Evolutionary conservation across 495 filamentous ascomycete genomes (phyloP).

Genomic region (Rhizodiscina lignyota): DNA sequence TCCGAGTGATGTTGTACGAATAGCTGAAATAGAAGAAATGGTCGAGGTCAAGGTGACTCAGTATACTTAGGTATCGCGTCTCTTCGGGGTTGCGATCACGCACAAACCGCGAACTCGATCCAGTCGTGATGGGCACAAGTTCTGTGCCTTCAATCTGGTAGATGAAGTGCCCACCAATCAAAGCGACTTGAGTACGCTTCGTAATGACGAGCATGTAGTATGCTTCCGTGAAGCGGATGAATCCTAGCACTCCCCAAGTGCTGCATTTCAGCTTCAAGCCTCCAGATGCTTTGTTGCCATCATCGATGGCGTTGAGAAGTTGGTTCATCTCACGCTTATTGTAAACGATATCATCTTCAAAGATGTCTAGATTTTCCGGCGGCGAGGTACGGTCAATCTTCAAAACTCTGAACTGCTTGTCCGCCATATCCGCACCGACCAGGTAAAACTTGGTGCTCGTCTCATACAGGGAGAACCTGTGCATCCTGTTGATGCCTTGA

Average conservation of each 20-base stretch:
- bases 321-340: constrained; percentile 85
- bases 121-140: constrained; percentile 63
- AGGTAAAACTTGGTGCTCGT: constrained; percentile 86
- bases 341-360: constrained; percentile 90
- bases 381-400: constrained; percentile 87
- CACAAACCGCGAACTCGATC: constrained; percentile 45
- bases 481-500: constrained; percentile 69
- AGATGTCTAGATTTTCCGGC: constrained; percentile 61
- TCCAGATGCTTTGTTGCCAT: constrained; percentile 85
- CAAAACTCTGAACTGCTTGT: constrained; percentile 74
- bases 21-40: constrained; percentile 97
- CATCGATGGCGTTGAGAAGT: constrained; percentile 82
- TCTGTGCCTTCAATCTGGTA: constrained; percentile 96
- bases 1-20: constrained; percentile 88
- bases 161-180: constrained; percentile 89
- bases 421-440: constrained; percentile 76
- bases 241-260: constrained; percentile 86
- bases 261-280: constrained; percentile 80
- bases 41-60: constrained; percentile 79
- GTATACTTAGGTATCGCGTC: constrained; percentile 68
- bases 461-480: constrained; percentile 91
- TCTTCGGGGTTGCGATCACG: constrained; percentile 78
- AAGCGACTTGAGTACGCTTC: constrained; percentile 85
- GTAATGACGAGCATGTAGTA: constrained; percentile 97
- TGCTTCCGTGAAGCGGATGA: constrained; percentile 88